phyloP scores from a whole-genome alignment of 1,139 yeast genomes.

The Tardiomyces digboiensis region DNA sequence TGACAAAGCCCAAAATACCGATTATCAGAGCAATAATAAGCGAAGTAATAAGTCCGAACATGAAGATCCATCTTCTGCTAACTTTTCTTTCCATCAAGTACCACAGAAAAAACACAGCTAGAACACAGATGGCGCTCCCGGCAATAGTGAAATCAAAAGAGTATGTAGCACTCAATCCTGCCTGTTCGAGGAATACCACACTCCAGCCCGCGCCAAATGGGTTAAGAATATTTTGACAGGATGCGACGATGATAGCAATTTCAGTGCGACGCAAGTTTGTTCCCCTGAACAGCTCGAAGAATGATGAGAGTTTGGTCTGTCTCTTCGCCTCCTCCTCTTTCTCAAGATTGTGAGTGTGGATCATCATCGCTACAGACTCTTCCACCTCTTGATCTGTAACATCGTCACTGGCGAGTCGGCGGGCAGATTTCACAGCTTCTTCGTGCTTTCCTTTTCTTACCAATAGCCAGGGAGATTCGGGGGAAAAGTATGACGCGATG shows the following conservation, averaged over 20 bases:
- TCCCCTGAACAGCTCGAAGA: slow-evolving; percentile 41
- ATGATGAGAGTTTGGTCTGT: slow-evolving; percentile 21
- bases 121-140: slow-evolving; percentile 34
- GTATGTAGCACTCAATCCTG: slow-evolving; percentile 15
- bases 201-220: slow-evolving; percentile 31
- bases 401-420: slow-evolving; percentile 6
- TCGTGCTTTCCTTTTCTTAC: slow-evolving; percentile 31
- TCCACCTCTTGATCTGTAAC: slow-evolving; percentile 18
- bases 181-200: slow-evolving; percentile 17
- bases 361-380: slow-evolving; percentile 32
- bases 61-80: slow-evolving; percentile 42
- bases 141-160: slow-evolving; percentile 21
- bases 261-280: slow-evolving; percentile 45
- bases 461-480: slow-evolving; percentile 51
- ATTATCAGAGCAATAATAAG: not conserved
- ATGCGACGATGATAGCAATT: slow-evolving; percentile 38
- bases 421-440: slow-evolving; percentile 27
- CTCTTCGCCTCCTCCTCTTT: slow-evolving; percentile 26
- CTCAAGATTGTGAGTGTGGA: slow-evolving; percentile 39
- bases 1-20: slow-evolving; percentile 7
- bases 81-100: slow-evolving; percentile 30
- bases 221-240: slow-evolving; percentile 44
- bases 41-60: not conserved
- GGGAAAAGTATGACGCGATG: slow-evolving; percentile 38
- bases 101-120: slow-evolving; percentile 47